Evolutionary conservation across 2,329 filamentous ascomycete species (phyloP), one percentile per base, ranked within the genome.

Genomic region (Fusarium sp.): DNA sequence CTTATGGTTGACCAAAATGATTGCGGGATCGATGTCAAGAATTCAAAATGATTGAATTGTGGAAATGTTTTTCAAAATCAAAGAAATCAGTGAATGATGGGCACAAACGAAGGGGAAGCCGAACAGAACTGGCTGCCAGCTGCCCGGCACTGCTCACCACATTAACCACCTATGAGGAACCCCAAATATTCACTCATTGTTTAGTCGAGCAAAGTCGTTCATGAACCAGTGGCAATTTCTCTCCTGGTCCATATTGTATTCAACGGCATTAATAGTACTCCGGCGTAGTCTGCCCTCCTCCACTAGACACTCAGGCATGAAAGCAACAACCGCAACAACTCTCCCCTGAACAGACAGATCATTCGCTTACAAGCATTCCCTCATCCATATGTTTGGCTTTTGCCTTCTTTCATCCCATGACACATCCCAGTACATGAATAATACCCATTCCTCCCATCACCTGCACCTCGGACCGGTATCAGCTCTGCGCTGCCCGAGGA

Each of bases 241-340:
- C 40, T 31, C 40, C 9, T 20, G 45, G 38, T 63, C 65, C 72
- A 61, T 65, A 36, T 69, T 73, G 70, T 76, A 76, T 78, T 79
- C 76, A 79, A 77, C 74, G 61, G 68, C 70, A 77, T 76, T 69
- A 73, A 63, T 57, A 60, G 69, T 75, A 71, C 67, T 71, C 69
- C 65, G 58, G 68, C 63, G 20, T 68, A 73, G 57, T 64, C 63
- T 67, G 68, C 63, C 64, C 54, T 73, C 59, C 59, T 66, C 45
- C 38, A 58, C 29, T 50, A 66, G 31, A 65, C 65, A 61, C 45
- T 52, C 63, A 58, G 38, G 35, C 65, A 71, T 62, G 50, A 68
- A 74, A 71, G 11, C 50, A 54, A 54, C 50, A 54, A 54, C 50
- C 18, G 6, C 50, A 40, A 65, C 65, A 69, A 58, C 63, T 76